phyloP scores from a whole-genome alignment of 331 rosid genomes.

The Rosa hybrid region DNA sequence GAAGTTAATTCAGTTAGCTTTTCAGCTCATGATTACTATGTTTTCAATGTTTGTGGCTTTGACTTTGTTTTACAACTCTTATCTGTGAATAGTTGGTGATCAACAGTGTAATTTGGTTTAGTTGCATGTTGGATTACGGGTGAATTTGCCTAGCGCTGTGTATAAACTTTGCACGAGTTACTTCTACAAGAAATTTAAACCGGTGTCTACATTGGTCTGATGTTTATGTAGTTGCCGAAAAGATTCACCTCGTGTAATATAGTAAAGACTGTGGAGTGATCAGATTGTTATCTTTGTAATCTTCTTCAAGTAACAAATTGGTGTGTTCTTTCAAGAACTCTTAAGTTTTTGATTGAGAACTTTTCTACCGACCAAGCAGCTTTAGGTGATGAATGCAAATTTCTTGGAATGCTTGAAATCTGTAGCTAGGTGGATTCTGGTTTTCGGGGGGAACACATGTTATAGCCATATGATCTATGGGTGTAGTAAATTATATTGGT shows the following conservation, averaged over 20 bases:
- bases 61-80: neutral
- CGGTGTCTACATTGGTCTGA: neutral
- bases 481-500: neutral
- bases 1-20: slow-evolving; percentile 9
- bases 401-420: neutral
- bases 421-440: neutral
- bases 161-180: neutral
- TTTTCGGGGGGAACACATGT: neutral
- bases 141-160: neutral
- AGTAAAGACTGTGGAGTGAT: neutral
- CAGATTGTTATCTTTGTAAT: neutral
- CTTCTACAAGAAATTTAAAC: neutral
- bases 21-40: neutral
- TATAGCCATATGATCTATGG: neutral
- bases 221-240: neutral
- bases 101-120: neutral
- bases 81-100: neutral
- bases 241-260: neutral
- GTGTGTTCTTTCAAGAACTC: slow-evolving; percentile 10
- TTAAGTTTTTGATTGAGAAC: neutral
- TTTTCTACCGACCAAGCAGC: neutral
- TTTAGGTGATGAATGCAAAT: neutral
- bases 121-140: neutral
- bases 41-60: neutral
- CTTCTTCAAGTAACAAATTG: neutral